phyloP scores from a whole-genome alignment of 2,329 filamentous ascomycete species.

The Sclerotinia minor region DNA sequence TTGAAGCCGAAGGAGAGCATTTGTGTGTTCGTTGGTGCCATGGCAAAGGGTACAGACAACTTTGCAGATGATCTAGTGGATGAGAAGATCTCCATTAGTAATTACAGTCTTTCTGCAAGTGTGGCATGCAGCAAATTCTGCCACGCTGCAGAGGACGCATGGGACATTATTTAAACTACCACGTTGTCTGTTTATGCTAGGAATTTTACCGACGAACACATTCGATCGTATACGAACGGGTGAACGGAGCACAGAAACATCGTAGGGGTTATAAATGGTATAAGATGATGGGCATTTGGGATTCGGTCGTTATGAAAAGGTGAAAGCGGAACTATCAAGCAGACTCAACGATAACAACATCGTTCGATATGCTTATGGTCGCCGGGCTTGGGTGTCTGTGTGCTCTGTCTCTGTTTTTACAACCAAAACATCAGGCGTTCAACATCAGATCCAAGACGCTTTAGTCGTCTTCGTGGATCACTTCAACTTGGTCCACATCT shows the following conservation, averaged over 20 bases:
- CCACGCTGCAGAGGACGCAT: slow-evolving; percentile 94
- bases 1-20: slow-evolving; percentile 85
- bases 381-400: slow-evolving; percentile 62
- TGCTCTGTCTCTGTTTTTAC: slow-evolving; percentile 77
- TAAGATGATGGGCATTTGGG: slow-evolving; percentile 27
- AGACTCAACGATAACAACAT: slow-evolving; percentile 72
- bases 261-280: slow-evolving; percentile 14
- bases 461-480: slow-evolving; percentile 58
- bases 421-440: slow-evolving; percentile 81
- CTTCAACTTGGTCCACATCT: slow-evolving; percentile 64
- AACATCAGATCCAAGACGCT: slow-evolving; percentile 71
- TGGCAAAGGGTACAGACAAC: slow-evolving; percentile 95
- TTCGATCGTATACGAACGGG: slow-evolving; percentile 16
- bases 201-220: slow-evolving; percentile 4
- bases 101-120: slow-evolving; percentile 94
- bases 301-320: slow-evolving; percentile 40
- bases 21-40: slow-evolving; percentile 95
- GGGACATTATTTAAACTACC: slow-evolving; percentile 76
- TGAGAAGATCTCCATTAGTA: slow-evolving; percentile 97
- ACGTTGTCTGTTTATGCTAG: slow-evolving; percentile 25
- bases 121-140: slow-evolving; percentile 99
- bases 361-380: slow-evolving; percentile 50
- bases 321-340: slow-evolving; percentile 43
- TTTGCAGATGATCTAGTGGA: slow-evolving; percentile 95
- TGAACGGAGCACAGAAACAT: slow-evolving; percentile 1